Evolutionary conservation across 1,139 yeast genomes (phyloP).

Genomic region (Yamadazyma trypodendri): DNA sequence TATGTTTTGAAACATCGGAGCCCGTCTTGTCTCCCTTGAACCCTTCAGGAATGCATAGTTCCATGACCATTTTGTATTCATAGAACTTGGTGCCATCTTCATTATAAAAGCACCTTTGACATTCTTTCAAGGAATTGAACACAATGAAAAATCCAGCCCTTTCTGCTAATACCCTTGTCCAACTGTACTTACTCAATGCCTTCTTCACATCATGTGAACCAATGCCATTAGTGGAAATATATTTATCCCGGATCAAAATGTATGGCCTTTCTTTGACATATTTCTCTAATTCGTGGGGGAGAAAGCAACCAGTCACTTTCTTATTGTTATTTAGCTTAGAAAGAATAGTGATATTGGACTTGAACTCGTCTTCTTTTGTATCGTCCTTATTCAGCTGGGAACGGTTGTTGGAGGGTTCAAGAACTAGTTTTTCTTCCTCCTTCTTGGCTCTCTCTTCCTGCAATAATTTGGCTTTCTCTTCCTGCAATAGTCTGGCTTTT

Average conservation of each 20-base stretch:
- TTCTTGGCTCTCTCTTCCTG: conserved; percentile 6
- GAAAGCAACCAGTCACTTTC: conserved; percentile 31
- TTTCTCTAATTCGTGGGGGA: conserved; percentile 47
- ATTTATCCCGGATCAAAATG: conserved; percentile 52
- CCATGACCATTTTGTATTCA: conserved; percentile 56
- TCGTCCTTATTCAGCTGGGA: conserved; percentile 6
- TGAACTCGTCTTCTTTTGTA: conserved; percentile 9
- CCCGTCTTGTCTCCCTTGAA: conserved; percentile 12
- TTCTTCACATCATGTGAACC: conserved; percentile 55
- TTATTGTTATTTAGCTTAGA: conserved; percentile 33
- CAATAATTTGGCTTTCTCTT: conserved; percentile 10
- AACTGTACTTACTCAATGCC: conserved; percentile 53
- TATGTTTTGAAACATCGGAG: conserved; percentile 11
- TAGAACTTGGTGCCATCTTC: conserved; percentile 63
- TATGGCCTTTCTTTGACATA: conserved; percentile 57
- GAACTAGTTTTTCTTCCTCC: conserved; percentile 17
- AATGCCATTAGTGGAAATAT: conserved; percentile 51
- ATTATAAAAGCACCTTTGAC: conserved; percentile 61
- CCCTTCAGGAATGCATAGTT: conserved; percentile 46
- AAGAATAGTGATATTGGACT: conserved; percentile 33
- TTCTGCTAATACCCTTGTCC: conserved; percentile 66
- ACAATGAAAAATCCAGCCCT: conserved; percentile 68
- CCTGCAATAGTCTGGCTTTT: conserved; percentile 26
- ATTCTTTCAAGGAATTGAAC: conserved; percentile 62
- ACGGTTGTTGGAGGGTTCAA: conserved; percentile 3